Conservation (phyloP, 345 rosid genomes). For the Citrus australasica region DNA sequence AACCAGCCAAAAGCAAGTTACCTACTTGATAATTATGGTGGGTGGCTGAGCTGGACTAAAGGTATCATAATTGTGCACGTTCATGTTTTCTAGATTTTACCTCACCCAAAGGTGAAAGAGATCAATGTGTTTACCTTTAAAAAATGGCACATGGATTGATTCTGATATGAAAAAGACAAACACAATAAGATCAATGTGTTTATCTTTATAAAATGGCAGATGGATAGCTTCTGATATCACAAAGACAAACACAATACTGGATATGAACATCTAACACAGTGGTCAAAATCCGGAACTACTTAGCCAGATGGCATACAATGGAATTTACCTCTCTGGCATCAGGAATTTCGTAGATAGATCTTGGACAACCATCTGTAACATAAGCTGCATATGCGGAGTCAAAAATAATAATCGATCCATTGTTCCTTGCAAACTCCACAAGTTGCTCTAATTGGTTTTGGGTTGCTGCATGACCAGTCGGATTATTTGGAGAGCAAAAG, state of each 20-base stretch:
- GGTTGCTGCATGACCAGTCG: conserved; percentile 77
- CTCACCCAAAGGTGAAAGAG: not conserved
- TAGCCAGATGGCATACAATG: not conserved
- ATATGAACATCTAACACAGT: not conserved
- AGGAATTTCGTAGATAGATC: conserved; percentile 80
- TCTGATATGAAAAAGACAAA: not conserved
- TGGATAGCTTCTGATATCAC: not conserved
- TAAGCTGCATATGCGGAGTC: conserved; percentile 79
- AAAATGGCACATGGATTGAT: not conserved
- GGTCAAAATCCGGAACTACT: not conserved
- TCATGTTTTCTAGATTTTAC: not conserved
- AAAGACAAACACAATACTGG: not conserved
- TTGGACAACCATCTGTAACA: conserved; percentile 65
- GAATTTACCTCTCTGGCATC: conserved; percentile 70
- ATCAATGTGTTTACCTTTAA: not conserved
- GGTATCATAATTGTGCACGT: not conserved
- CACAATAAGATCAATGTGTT: not conserved
- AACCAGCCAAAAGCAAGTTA: not conserved
- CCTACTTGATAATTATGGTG: not conserved
- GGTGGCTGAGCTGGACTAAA: not conserved
- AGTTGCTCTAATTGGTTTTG: conserved; percentile 50
- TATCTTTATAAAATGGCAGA: not conserved
- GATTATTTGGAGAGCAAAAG: conserved; percentile 95
- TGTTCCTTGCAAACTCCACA: conserved; percentile 63
- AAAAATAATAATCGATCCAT: conserved; percentile 69